phyloP scores from a whole-genome alignment of 345 rosid genomes.

The Populus ilicifolia region DNA sequence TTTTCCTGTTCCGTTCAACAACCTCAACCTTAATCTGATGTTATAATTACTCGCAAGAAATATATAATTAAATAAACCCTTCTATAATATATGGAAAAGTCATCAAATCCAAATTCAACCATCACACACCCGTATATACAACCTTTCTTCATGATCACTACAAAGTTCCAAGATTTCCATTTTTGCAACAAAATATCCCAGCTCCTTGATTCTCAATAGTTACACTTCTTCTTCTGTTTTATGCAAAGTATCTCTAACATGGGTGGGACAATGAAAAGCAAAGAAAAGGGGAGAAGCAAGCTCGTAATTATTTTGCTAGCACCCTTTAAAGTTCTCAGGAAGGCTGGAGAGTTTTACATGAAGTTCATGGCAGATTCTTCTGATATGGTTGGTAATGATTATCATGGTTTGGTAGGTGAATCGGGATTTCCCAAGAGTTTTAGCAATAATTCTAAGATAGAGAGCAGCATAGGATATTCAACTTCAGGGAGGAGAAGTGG shows the following conservation, averaged over 20 bases:
- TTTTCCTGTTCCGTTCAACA: neutral
- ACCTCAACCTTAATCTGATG: neutral
- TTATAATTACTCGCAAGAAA: too few relatives aligned
- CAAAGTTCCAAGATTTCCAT: neutral
- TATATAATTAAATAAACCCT: too few relatives aligned
- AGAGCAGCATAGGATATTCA: neutral
- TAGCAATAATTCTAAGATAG: slow-evolving; percentile 25
- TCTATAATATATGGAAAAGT: neutral
- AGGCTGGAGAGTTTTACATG: slow-evolving; percentile 34
- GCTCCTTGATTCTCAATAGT: neutral
- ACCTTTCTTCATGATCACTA: neutral
- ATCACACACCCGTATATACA: neutral
- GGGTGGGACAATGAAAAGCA: slow-evolving; percentile 16
- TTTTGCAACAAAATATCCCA: neutral
- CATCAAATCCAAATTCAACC: neutral
- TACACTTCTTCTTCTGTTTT: neutral
- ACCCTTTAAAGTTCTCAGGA: slow-evolving; percentile 33
- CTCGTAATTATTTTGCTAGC: slow-evolving; percentile 13
- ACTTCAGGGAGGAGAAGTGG: neutral
- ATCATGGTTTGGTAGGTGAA: slow-evolving; percentile 17
- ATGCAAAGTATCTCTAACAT: neutral
- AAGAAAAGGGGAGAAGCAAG: slow-evolving; percentile 20
- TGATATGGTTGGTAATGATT: slow-evolving; percentile 5
- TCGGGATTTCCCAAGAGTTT: slow-evolving; percentile 30
- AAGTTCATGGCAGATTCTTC: slow-evolving; percentile 28